A percentile compares a stretch with the other conserved stretches of the same genome.
phyloP scores from a whole-genome alignment of 306 rosid genomes.

The Coriaria nepalensis region DNA sequence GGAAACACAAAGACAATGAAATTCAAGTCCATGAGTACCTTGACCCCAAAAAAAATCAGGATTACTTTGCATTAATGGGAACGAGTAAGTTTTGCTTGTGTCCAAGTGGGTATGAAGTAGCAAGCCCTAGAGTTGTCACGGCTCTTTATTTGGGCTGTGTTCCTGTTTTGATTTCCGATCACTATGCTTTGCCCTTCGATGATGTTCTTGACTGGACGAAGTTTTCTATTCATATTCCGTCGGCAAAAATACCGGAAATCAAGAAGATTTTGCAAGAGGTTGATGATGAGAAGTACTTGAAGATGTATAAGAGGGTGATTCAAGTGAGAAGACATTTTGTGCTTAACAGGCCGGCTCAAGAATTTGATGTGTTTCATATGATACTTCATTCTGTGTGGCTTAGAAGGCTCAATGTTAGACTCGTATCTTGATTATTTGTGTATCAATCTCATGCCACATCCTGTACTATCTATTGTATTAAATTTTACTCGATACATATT shows the following conservation, averaged over 20 bases:
- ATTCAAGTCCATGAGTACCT: constrained; percentile 42
- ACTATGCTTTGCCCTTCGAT: constrained; percentile 39
- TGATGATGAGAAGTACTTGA: constrained; percentile 27
- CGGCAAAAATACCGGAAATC: constrained; percentile 32
- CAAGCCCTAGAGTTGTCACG: constrained; percentile 62
- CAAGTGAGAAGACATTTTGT: constrained; percentile 46
- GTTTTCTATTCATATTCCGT: constrained; percentile 38
- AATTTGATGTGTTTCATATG: constrained; percentile 52
- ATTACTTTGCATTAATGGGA: too few relatives aligned
- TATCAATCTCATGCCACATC: too few relatives aligned
- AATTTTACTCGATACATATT: too few relatives aligned
- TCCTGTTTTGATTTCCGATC: constrained; percentile 50
- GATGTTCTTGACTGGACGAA: constrained; percentile 63
- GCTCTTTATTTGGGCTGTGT: constrained; percentile 51
- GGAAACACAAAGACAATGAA: constrained; percentile 51
- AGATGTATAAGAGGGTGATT: constrained; percentile 27
- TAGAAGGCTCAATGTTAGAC: constrained; percentile 39
- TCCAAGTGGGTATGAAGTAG: constrained; percentile 79
- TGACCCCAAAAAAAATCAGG: too few relatives aligned
- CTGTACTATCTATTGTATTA: too few relatives aligned
- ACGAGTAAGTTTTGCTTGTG: constrained; percentile 56
- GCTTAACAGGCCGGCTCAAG: constrained; percentile 40
- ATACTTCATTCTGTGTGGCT: constrained; percentile 74
- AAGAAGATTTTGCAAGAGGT: constrained; percentile 31
- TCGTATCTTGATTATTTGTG: constrained; percentile 6